These are phyloP conservation scores for Fusarium metavorans DNA, from an alignment of 2,329 filamentous ascomycete genomes.

Conservation along the genomic window DNA sequence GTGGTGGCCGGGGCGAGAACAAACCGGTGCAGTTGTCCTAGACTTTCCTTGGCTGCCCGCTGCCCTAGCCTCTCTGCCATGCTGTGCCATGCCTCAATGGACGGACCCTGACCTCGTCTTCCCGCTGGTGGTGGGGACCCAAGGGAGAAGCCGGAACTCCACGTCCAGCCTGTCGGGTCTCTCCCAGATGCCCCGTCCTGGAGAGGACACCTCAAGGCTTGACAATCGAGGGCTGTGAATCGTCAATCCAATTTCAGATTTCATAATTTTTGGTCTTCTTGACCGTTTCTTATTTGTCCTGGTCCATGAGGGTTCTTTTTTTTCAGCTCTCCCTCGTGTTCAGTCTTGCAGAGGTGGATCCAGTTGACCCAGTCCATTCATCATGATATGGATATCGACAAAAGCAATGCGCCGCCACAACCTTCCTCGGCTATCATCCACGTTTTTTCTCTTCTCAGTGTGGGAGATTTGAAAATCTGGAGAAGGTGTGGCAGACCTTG, in stretches of 20 bases:
- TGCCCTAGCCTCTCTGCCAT: conserved; percentile 11
- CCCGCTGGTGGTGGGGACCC: conserved; percentile 30
- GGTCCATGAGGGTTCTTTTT: conserved; percentile 4
- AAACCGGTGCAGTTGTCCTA: conserved; percentile 47
- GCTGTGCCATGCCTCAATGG: conserved; percentile 20
- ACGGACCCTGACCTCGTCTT: conserved; percentile 19
- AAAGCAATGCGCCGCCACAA: conserved; percentile 24
- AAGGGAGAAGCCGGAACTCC: conserved; percentile 50
- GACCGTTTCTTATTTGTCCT: conserved; percentile 12
- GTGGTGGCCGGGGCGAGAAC: conserved; percentile 47
- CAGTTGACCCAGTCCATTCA: background rate
- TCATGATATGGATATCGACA: conserved; percentile 1
- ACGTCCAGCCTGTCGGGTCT: conserved; percentile 47
- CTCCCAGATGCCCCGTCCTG: conserved; percentile 41
- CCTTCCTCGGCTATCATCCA: conserved; percentile 23
- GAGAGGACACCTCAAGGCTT: conserved; percentile 22
- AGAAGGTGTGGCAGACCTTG: conserved; percentile 32
- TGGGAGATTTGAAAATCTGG: background rate
- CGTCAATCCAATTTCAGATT: conserved; percentile 29
- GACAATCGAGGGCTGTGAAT: conserved; percentile 23
- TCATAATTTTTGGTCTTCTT: conserved; percentile 7
- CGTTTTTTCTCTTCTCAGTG: conserved; percentile 1
- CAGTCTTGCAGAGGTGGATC: conserved; percentile 20
- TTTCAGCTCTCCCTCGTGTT: conserved; percentile 18
- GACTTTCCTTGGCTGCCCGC: conserved; percentile 24